Conservation (phyloP, 1,284 basidiomycete genomes). For the Rhodotorula glutinis region DNA sequence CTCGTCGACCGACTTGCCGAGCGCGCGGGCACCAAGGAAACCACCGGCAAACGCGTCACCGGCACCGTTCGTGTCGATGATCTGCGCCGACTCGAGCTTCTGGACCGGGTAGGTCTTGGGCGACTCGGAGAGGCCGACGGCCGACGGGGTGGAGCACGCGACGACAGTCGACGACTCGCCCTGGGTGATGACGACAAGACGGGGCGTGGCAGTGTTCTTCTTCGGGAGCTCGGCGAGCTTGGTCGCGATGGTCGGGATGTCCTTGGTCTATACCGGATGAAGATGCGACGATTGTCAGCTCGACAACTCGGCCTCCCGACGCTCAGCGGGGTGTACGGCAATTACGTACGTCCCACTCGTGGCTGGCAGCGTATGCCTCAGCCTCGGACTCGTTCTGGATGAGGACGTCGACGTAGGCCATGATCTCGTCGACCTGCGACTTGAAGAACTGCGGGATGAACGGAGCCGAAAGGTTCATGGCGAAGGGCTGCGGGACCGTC, state of each 20-base stretch:
- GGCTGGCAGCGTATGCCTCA: slow-evolving; percentile 74
- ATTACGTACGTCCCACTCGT: slow-evolving; percentile 52
- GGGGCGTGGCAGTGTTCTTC: slow-evolving; percentile 62
- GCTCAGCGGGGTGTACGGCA: too few species aligned
- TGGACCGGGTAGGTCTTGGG: slow-evolving; percentile 62
- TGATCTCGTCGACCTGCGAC: slow-evolving; percentile 69
- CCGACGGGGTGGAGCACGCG: slow-evolving; percentile 60
- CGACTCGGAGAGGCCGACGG: slow-evolving; percentile 53
- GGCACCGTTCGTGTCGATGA: slow-evolving; percentile 98
- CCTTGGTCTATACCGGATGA: slow-evolving; percentile 54
- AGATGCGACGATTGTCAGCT: neutral
- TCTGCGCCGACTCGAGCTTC: slow-evolving; percentile 63
- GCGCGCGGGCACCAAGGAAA: slow-evolving; percentile 80
- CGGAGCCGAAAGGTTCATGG: slow-evolving; percentile 92
- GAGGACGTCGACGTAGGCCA: slow-evolving; percentile 79
- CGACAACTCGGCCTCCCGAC: neutral
- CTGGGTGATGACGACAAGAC: slow-evolving; percentile 88
- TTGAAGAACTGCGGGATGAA: slow-evolving; percentile 97
- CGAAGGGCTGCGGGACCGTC: slow-evolving; percentile 61
- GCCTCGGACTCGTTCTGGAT: slow-evolving; percentile 96
- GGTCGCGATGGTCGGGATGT: slow-evolving; percentile 67
- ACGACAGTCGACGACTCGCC: slow-evolving; percentile 78
- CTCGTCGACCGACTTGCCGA: slow-evolving; percentile 76
- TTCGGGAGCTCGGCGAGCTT: slow-evolving; percentile 65
- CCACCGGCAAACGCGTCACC: slow-evolving; percentile 99